phyloP scores from a whole-genome alignment of 164 flowering plant species.

The Tinospora cordifolia region DNA sequence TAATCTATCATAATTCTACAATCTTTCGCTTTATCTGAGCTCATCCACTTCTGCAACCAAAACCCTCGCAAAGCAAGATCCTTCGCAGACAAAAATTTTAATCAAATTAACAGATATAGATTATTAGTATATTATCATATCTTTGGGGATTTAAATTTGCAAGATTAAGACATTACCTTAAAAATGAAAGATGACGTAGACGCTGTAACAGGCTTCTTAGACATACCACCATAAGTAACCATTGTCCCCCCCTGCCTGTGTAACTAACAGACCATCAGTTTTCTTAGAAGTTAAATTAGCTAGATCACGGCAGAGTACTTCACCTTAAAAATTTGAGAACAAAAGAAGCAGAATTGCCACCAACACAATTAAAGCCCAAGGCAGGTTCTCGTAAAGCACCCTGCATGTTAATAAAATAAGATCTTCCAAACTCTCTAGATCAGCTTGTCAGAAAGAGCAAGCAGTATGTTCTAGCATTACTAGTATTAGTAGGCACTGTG shows the following conservation, averaged over 20 bases:
- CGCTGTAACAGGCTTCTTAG: constrained; percentile 84
- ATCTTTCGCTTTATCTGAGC: constrained; percentile 51
- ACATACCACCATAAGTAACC: constrained; percentile 99
- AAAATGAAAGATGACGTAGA: constrained; percentile 93
- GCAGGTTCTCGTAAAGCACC: constrained; percentile 68
- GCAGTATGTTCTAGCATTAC: not conserved
- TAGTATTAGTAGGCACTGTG: not conserved
- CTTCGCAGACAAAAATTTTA: constrained; percentile 33
- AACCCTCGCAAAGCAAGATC: constrained; percentile 89
- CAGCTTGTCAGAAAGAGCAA: not conserved
- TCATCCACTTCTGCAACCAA: constrained; percentile 89
- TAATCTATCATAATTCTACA: constrained; percentile 76
- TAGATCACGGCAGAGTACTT: constrained; percentile 11
- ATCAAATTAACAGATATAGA: no score
- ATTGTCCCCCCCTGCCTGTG: constrained; percentile 90
- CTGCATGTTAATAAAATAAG: constrained; percentile 27
- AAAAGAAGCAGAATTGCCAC: constrained; percentile 82
- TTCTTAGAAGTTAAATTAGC: not conserved
- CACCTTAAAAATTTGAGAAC: constrained; percentile 86
- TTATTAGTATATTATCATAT: no score
- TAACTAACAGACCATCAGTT: constrained; percentile 10
- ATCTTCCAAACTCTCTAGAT: not conserved
- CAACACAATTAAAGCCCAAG: constrained; percentile 87
- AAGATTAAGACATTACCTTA: constrained; percentile 44
- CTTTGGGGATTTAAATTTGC: no score